Base-by-base conservation (phyloP, 352 stramenopile genomes). In the Hyaloperonospora arabidopsidis region DNA sequence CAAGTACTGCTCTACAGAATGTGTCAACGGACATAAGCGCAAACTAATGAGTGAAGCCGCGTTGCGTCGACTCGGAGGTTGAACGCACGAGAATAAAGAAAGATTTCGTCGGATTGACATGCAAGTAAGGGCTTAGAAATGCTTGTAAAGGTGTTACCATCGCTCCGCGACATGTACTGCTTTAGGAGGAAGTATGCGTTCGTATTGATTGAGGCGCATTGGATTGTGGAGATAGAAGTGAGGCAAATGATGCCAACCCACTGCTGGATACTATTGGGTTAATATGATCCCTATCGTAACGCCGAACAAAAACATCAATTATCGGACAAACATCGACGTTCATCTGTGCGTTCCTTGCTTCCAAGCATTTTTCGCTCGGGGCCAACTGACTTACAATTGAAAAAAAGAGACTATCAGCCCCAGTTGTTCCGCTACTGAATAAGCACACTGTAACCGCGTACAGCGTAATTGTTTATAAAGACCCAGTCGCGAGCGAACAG, bases 1-100 rank as follows among this genome's bases (percentile, higher is more conserved):
- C 66, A 88, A 87, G 39, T 98, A 97, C 63, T 98, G 93, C 63
- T 96, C 82, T 40, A 95, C 84, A 1, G 84, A 97, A 17, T 98
- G 93, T 63, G 91, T 98, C 28, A 88, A 88, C 49, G 79, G 74
- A 43, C 93, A 98, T 68, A 89, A 96, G 48, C 79, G 93, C 15
- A 84, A 97, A 60, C 69, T 97, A 18, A 97, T 95, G 81, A 96
- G 89, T 28, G 82, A 94, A 44, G 93, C 93, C 23, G 93, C 93
- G 41, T 63, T 95, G 52, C 84, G 87, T 59, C 76, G 93, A 39
- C 67, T 88, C 29, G 74, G 75, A 17, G 68, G 59, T 45, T 87
- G 49, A 70, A 54, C 29, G 21, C 29, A 25, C 28, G 51, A 44
- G 38, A 18, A 44, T 44, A 3, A 18, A 10, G 38, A n/a, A 44